Base-by-base conservation (phyloP, 106 monocot genomes). In the Dactylorhiza incarnata region DNA sequence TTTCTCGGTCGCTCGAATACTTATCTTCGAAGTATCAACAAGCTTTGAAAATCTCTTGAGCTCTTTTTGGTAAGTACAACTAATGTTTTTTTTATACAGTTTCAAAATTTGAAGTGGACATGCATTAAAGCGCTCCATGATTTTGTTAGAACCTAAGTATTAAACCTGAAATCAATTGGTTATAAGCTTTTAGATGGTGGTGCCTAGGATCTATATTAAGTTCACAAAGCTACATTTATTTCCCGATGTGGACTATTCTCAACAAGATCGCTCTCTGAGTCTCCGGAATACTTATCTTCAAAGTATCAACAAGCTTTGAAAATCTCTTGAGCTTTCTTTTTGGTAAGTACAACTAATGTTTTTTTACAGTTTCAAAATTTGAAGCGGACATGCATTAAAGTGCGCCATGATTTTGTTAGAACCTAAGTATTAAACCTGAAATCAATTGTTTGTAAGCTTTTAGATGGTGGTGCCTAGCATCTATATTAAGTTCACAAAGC, bases 21-120 rank as follows among this genome's bases (percentile, higher is more conserved):
- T 95, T 44, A 74, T 95, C 69, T 92, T 95, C 50, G 81, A 92
- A 77, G 95, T 92, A 48, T 90, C 89, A 45, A 95, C 95, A 10
- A 95, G 90, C 74, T 5, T 88, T 45, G 81, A 90, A 81, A 95
- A 95, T 71, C 85, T 82, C 53, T 17, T 80, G 7, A 95, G 95
- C 83, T 74, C 75, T 95, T 25, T 95, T 92, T 53, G 95, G 95
- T 95, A 85, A 15, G 87, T 80, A 52, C 15, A 9, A 52, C 52
- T 52, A 52, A 52, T 52, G 9, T 52, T 52, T 52, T 52, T 52
- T 37, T 37, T 37, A 37, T 0, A 37, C 37, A 37, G 37, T 37
- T 37, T 37, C 37, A 37, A 37, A 37, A 37, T 37, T 37, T 37
- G 2, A 37, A 37, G 37, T 3, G 37, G 37, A 47, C 79, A 46